Evolutionary conservation across 345 rosid genomes (phyloP).

Genomic region (Gossypium sturtianum): DNA sequence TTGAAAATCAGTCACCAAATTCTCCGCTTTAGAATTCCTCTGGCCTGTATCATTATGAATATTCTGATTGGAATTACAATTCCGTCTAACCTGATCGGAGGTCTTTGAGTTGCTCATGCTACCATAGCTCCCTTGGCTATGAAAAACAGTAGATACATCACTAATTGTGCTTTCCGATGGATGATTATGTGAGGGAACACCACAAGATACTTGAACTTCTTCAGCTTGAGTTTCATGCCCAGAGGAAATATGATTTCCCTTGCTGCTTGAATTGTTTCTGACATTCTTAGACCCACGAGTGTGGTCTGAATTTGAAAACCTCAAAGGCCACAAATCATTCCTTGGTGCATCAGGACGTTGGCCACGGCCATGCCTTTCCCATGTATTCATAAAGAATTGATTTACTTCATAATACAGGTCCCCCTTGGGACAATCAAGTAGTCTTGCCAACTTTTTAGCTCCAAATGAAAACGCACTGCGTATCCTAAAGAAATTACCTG

Average conservation of each 20-base stretch:
- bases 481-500: conserved; percentile 98
- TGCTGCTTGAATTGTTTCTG: conserved; percentile 12
- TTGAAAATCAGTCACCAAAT: conserved; percentile 39
- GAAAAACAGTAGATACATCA: conserved; percentile 33
- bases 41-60: conserved; percentile 37
- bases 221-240: conserved; percentile 25
- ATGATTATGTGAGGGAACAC: conserved; percentile 34
- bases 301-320: too few relatives aligned
- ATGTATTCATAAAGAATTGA: too few relatives aligned
- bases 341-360: too few relatives aligned
- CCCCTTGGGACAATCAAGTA: too few relatives aligned
- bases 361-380: too few relatives aligned
- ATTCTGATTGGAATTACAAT: conserved; percentile 41
- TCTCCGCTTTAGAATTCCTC: conserved; percentile 50
- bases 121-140: conserved; percentile 35
- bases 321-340: too few relatives aligned
- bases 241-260: conserved; percentile 31
- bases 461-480: too few relatives aligned
- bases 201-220: conserved; percentile 23
- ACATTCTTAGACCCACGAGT: too few relatives aligned
- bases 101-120: conserved; percentile 27
- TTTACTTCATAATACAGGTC: too few relatives aligned
- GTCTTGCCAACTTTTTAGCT: too few relatives aligned
- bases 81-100: conserved; percentile 36
- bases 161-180: conserved; percentile 33